These are phyloP conservation scores for Fagopyrum tataricum DNA, from an alignment of 148 eudicot species.

Conservation along the genomic window DNA sequence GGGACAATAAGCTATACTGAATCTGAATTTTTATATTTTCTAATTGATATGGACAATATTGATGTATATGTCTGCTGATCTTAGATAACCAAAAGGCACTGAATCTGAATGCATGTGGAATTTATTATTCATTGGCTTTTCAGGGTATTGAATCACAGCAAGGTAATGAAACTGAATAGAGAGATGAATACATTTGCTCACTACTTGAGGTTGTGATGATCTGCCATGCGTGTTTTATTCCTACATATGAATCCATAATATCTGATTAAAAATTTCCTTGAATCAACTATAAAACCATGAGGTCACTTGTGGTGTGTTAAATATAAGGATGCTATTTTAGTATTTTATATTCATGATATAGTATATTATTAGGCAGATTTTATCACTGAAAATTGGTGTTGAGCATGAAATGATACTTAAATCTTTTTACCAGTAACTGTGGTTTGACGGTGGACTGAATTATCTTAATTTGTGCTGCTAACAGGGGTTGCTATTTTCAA, in stretches of 20 bases:
- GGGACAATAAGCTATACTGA: not conserved
- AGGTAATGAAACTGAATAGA: not conserved
- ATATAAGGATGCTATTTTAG: not conserved
- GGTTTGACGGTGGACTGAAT: constrained; percentile 8
- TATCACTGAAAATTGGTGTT: not conserved
- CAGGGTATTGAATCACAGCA: not conserved
- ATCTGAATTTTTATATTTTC: not conserved
- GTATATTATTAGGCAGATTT: not conserved
- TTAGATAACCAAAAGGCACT: not conserved
- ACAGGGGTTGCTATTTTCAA: constrained; percentile 73
- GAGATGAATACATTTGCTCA: not conserved
- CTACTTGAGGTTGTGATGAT: not conserved
- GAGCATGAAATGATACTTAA: not conserved
- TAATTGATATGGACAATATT: not conserved
- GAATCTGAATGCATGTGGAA: not conserved
- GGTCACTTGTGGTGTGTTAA: not conserved
- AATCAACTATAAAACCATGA: too few relatives aligned
- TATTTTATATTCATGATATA: not conserved
- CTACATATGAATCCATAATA: too few relatives aligned
- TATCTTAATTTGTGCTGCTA: constrained; percentile 25
- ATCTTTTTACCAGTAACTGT: not conserved
- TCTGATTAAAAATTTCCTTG: not conserved
- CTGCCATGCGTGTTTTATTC: not conserved
- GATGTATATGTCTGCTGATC: not conserved
- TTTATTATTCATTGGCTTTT: not conserved